Evolutionary conservation across 805 yeast genomes (phyloP).

Genomic region (Jamesozyma rosinii): DNA sequence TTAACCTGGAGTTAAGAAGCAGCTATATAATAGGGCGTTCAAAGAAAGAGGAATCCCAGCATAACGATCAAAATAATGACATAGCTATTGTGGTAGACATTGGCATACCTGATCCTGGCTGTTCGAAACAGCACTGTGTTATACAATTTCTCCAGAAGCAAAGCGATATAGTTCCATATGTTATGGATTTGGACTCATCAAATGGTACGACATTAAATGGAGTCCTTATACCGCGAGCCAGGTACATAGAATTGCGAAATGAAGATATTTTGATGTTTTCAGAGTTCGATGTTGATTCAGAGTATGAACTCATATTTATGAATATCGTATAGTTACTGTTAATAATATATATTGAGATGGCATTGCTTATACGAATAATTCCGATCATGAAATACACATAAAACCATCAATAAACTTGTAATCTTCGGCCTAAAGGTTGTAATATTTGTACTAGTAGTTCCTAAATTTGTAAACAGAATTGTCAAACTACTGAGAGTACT

Average conservation of each 20-base stretch:
- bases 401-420: too few relatives aligned
- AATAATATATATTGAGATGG: too few relatives aligned
- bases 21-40: conserved; percentile 33
- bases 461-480: too few relatives aligned
- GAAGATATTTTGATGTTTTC: conserved; percentile 38
- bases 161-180: conserved; percentile 28
- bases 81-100: conserved; percentile 9
- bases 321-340: conserved; percentile 1
- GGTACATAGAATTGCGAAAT: conserved; percentile 35
- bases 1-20: conserved; percentile 22
- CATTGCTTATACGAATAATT: too few relatives aligned
- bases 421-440: too few relatives aligned
- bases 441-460: too few relatives aligned
- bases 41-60: conserved; percentile 4
- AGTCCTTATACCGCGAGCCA: conserved; percentile 31
- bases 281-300: conserved; percentile 27
- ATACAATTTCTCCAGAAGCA: conserved; percentile 34
- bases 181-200: conserved; percentile 40
- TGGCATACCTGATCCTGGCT: conserved; percentile 29
- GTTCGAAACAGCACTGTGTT: conserved; percentile 43
- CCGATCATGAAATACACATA: too few relatives aligned
- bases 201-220: conserved; percentile 41
- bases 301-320: conserved; percentile 20
- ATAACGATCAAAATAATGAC: background rate
- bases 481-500: too few relatives aligned